phyloP scores from a whole-genome alignment of 139 green algal genomes.

The Edaphochlamys debaryana region DNA sequence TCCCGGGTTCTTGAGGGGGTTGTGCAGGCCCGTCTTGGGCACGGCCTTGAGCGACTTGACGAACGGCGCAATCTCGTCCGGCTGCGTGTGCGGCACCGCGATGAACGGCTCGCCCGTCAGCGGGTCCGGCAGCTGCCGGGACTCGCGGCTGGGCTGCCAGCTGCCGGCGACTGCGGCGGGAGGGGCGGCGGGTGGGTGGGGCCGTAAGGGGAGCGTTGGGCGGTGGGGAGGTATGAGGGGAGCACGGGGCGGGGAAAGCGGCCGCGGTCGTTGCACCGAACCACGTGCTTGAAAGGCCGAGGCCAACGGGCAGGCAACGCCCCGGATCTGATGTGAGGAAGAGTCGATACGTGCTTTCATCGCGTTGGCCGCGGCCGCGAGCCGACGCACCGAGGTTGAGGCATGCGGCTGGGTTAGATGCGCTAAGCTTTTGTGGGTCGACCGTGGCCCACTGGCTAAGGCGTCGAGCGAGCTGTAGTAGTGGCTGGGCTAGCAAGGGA shows the following conservation, averaged over 20 bases:
- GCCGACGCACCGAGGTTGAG: constrained; percentile 78
- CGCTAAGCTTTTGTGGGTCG: constrained; percentile 65
- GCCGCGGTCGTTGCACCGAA: no score
- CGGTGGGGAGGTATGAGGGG: no score
- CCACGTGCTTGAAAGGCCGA: no score
- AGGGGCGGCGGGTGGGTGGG: constrained; percentile 16
- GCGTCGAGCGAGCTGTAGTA: constrained; percentile 1
- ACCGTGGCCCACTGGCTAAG: constrained; percentile 67
- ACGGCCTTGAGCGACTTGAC: constrained; percentile 75
- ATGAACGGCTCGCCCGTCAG: constrained; percentile 86
- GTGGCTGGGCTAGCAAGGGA: not conserved
- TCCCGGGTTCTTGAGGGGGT: constrained; percentile 87
- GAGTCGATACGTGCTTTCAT: no score
- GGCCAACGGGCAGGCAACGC: no score
- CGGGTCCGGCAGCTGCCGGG: constrained; percentile 78
- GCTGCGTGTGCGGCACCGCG: constrained; percentile 74
- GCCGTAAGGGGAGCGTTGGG: not conserved
- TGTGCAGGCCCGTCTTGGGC: constrained; percentile 93
- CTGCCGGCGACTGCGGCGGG: constrained; percentile 84
- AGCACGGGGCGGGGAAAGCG: no score
- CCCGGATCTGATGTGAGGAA: no score
- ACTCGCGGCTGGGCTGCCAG: constrained; percentile 64
- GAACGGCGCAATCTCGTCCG: constrained; percentile 76
- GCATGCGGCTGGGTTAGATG: constrained; percentile 55
- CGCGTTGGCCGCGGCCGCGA: no score